Conservation (phyloP, 2,329 filamentous ascomycete genomes). For the Claviceps humidiphila region DNA sequence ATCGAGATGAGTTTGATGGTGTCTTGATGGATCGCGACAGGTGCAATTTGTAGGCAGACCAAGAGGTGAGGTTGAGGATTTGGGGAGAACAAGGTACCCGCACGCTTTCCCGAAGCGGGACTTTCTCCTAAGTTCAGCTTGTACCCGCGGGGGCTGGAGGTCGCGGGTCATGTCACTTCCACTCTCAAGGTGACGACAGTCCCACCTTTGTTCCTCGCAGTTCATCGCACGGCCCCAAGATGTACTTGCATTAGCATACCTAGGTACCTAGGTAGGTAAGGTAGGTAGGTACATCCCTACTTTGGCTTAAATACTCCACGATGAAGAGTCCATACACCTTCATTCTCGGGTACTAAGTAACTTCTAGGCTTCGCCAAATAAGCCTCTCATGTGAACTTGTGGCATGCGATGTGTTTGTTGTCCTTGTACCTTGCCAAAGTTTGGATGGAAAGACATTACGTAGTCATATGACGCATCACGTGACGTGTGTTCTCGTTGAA, state of each 20-base stretch:
- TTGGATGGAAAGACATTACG: background rate
- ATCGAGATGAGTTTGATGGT: slow-evolving; percentile 28
- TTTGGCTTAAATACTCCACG: no score
- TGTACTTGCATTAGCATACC: no score
- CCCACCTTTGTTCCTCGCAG: no score
- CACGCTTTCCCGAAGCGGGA: slow-evolving; percentile 24
- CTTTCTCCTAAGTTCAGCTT: slow-evolving; percentile 11
- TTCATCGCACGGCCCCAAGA: no score
- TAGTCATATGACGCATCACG: background rate
- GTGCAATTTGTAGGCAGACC: slow-evolving; percentile 36
- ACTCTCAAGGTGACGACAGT: no score
- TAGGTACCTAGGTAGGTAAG: no score
- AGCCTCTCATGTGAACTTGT: background rate
- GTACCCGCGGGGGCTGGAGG: background rate
- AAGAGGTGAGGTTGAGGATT: slow-evolving; percentile 44
- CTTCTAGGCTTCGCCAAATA: background rate
- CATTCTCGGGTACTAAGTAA: background rate
- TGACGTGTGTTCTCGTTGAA: background rate
- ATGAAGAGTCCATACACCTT: no score
- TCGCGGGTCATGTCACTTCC: no score
- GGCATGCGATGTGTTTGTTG: background rate
- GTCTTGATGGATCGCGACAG: slow-evolving; percentile 38
- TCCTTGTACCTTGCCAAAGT: background rate
- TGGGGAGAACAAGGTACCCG: slow-evolving; percentile 25
- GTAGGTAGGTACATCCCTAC: no score